Evolutionary conservation across 805 yeast species (phyloP), one percentile per base, ranked within the genome.

Genomic region (Cyberlindnera mycetangii): DNA sequence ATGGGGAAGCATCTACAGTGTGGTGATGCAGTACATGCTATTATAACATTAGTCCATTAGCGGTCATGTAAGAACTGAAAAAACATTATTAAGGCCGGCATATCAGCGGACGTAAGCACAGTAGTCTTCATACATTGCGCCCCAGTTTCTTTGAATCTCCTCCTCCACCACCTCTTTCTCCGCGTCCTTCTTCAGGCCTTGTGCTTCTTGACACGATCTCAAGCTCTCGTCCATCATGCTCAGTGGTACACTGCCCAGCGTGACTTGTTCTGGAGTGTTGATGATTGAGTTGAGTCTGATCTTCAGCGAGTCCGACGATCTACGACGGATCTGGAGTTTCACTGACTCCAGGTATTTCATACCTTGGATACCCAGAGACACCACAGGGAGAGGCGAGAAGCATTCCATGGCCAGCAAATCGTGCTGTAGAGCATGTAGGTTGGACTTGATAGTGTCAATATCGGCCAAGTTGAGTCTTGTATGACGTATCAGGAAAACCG

Each of bases 391-490:
- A 3, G 45, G 45, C 9, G 42, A 25, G 32, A 32, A 47, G 31
- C 51, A 47, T 16, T 41, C 48, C 51, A 47, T 47, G 5, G 47
- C 38, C 24, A 17, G 4, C 9, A 47, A 24, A 16, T 47, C 47
- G 7, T 15, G 7, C 15, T 39, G 31, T 5, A 47, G 28, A 10
- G 37, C 15, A n/a, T 16, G 24, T 3, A 43, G 7, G 12, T 43
- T 32, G 4, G 18, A 15, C 14, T 24, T 40, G 25, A 47, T 31
- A 2, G 19, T 19, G 6, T 32, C 41, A 8, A 22, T 18, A 12
- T 41, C 48, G 4, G 24, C 37, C 17, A 22, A n/a, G 20, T 31
- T 34, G 17, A 43, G 25, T 8, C 42, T 19, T 3, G 42, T 16
- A 10, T 36, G 30, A 12, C 34, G n/a, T 2, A 37, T 37, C 20